Percentiles rank a stretch among this genome's conserved stretches.
These are phyloP conservation scores for Astrephomene gubernaculifera DNA, from an alignment of 139 green algal species.

Conservation along the genomic window DNA sequence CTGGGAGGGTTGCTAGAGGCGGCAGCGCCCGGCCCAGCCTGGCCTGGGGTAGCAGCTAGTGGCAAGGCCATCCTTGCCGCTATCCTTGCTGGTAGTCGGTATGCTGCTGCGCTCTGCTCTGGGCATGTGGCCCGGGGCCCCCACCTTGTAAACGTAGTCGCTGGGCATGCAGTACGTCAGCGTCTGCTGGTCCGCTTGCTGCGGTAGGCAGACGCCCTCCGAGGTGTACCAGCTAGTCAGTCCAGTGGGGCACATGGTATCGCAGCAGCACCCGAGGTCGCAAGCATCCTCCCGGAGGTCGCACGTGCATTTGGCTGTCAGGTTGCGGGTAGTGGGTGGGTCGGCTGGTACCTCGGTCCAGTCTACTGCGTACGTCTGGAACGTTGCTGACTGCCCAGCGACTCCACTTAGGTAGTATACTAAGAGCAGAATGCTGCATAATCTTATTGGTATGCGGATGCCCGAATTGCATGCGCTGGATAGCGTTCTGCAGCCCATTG, in stretches of 20 bases:
- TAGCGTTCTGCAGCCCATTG: too few relatives aligned
- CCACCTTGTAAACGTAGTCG: conserved; percentile 47
- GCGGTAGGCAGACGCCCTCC: conserved; percentile 46
- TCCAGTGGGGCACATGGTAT: conserved; percentile 49
- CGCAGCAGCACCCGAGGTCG: conserved; percentile 64
- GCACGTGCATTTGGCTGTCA: conserved; percentile 62
- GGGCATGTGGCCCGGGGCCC: background rate
- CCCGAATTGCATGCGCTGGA: too few relatives aligned
- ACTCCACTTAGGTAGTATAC: too few relatives aligned
- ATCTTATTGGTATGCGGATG: too few relatives aligned
- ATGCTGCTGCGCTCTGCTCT: too few relatives aligned
- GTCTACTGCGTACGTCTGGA: conserved; percentile 50
- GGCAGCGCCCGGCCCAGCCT: too few relatives aligned
- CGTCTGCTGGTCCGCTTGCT: conserved; percentile 44
- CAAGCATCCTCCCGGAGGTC: conserved; percentile 48
- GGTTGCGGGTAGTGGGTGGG: conserved; percentile 39
- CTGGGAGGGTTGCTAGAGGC: too few relatives aligned
- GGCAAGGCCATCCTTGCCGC: too few relatives aligned
- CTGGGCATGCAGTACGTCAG: conserved; percentile 58
- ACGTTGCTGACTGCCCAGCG: background rate
- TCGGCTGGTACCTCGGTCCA: conserved; percentile 26
- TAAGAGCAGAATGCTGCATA: too few relatives aligned
- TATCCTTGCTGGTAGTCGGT: background rate
- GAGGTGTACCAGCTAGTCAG: conserved; percentile 26
- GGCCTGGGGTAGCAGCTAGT: too few relatives aligned